Evolutionary conservation across 169 alveolate species (phyloP).

Genomic region (Eimeria maxima): DNA sequence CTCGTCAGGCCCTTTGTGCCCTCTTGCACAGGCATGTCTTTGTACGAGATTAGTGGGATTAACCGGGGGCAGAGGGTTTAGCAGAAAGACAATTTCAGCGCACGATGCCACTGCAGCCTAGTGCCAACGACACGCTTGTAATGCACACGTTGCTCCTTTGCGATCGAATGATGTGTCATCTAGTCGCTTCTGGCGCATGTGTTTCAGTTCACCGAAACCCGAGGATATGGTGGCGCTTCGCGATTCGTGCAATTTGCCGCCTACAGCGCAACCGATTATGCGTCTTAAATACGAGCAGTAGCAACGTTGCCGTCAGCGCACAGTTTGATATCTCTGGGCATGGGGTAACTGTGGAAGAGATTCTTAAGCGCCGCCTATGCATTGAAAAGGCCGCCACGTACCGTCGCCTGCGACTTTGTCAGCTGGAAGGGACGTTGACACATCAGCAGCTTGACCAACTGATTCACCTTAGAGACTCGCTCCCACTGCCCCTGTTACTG

Average conservation of each 20-base stretch:
- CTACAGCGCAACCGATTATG: slow-evolving; percentile 10
- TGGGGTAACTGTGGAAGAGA: slow-evolving; percentile 46
- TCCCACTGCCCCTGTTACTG: slow-evolving; percentile 46
- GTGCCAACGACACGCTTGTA: background rate
- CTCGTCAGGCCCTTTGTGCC: slow-evolving; percentile 68
- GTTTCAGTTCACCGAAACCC: slow-evolving; percentile 57
- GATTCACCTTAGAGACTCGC: background rate
- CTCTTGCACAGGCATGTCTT: slow-evolving; percentile 63
- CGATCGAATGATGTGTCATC: background rate
- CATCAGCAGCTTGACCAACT: slow-evolving; percentile 11
- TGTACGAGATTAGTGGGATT: background rate
- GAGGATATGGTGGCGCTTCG: slow-evolving; percentile 76
- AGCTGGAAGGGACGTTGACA: slow-evolving; percentile 49
- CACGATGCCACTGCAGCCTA: background rate
- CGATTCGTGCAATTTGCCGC: slow-evolving; percentile 69
- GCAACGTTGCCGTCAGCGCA: background rate
- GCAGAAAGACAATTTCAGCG: background rate
- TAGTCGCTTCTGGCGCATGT: background rate
- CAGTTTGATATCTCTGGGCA: background rate
- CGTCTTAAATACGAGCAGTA: background rate
- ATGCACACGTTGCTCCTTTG: background rate
- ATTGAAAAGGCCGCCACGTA: slow-evolving; percentile 30
- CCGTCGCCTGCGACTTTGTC: slow-evolving; percentile 57
- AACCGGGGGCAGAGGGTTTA: background rate
- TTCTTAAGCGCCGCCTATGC: slow-evolving; percentile 46